Conservation (phyloP, 2,329 filamentous ascomycete species). For the Botrytis elliptica region DNA sequence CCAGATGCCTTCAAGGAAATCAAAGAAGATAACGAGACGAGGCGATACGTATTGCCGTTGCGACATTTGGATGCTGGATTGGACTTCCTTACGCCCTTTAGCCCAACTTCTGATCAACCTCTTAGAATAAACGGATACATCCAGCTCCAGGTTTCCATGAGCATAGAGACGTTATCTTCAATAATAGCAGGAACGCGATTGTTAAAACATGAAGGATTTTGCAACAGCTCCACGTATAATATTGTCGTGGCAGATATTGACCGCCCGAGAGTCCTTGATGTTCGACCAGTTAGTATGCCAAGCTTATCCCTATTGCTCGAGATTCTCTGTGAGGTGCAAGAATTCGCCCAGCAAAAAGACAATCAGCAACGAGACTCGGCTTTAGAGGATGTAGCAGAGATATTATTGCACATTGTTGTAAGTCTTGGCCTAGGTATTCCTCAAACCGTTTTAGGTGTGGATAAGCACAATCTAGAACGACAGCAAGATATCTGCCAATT, state of each 20-base stretch:
- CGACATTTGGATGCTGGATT: fast-evolving
- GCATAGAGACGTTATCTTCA: not conserved
- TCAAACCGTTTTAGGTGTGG: fast-evolving
- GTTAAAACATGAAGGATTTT: not conserved
- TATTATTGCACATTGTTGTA: not conserved
- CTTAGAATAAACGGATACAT: not conserved
- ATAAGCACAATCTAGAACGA: not conserved
- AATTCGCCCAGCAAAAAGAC: no score
- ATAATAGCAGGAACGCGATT: not conserved
- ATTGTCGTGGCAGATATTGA: not conserved
- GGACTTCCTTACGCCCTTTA: fast-evolving
- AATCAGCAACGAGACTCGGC: not conserved
- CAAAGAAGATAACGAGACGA: not conserved
- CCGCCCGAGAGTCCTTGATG: not conserved
- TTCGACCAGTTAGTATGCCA: not conserved
- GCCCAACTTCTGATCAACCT: not conserved
- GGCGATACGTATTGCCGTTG: not conserved
- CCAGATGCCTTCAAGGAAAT: not conserved
- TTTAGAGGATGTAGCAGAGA: not conserved
- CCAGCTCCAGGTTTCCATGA: no score
- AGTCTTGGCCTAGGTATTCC: not conserved
- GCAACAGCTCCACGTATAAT: not conserved
- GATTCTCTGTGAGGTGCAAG: not conserved
- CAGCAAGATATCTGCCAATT: not conserved
- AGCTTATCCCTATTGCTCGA: not conserved